Evolutionary conservation across 2,329 filamentous ascomycete genomes (phyloP), one percentile per base, ranked within the genome.

Genomic region (Verticillium albo-atrum): DNA sequence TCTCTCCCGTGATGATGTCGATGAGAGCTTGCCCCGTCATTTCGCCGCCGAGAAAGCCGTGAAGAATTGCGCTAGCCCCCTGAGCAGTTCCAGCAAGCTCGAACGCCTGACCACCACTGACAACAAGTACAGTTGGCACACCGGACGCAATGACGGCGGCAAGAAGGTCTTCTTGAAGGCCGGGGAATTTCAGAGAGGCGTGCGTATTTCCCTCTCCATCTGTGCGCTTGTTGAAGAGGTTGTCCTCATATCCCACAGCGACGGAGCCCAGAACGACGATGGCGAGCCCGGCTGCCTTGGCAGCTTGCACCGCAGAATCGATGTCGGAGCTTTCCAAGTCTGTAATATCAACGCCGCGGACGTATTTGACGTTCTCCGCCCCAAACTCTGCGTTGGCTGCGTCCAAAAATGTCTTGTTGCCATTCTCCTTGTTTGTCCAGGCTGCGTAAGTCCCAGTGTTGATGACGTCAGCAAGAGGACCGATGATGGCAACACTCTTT

Each of bases 1-100:
- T 75, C 37, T 82, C 78, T 15, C 87, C 87, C 57, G 87, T 88
- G 2, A 89, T 74, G 9, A 89, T 78, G 64, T 89, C 85, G 3
- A 80, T 78, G 15, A 89, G 72, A 0, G 85, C 82, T 60, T 85
- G 84, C 15, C 86, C 87, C 47, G 82, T 85, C 67, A 88, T 85
- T 66, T 89, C 80, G 2, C 86, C 85, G 0, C 85, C 85, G 2
- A 89, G 75, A 60, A 88, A 82, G 6, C 84, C 84, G 60, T 88
- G 79, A 15, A 89, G 4, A 9, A 30, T 30, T 30, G 5, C 28
- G 59, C 83, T 82, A 30, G 86, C 60, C 6, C 66, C 62, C 54
- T 66, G 62, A 7, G 68, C 68, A 7, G 67, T 68, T 30, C 70
- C 63, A 30, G 51, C 62, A 1, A 74, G 58, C 15, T 68, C 62